phyloP scores from a whole-genome alignment of 495 filamentous ascomycete species.

The Corynascus novoguineensis region DNA sequence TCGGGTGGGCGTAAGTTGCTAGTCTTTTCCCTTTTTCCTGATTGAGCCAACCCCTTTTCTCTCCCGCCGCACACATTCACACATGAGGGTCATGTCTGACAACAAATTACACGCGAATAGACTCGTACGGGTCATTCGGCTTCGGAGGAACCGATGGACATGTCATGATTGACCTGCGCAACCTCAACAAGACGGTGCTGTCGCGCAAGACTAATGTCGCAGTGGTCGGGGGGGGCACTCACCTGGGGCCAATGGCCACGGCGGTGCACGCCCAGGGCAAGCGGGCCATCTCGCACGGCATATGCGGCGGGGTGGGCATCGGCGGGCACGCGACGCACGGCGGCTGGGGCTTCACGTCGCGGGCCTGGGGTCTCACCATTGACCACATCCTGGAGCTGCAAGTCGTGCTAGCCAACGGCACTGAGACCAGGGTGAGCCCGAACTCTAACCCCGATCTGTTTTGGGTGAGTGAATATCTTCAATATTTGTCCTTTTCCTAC shows the following conservation, averaged over 20 bases:
- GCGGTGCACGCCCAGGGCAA: conserved; percentile 46
- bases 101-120: background rate
- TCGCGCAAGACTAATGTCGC: conserved; percentile 42
- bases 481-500: background rate
- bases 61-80: background rate
- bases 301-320: conserved; percentile 55
- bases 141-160: conserved; percentile 44
- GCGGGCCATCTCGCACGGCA: conserved; percentile 59
- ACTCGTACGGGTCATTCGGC: conserved; percentile 60
- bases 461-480: conserved; percentile 35
- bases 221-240: conserved; percentile 50
- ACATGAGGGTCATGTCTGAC: background rate
- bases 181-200: conserved; percentile 28
- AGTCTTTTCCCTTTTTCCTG: background rate
- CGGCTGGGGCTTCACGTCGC: conserved; percentile 57
- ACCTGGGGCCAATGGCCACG: conserved; percentile 54
- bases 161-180: conserved; percentile 48
- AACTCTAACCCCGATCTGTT: conserved; percentile 45
- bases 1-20: conserved; percentile 50
- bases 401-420: conserved; percentile 60
- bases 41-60: background rate
- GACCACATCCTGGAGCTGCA: conserved; percentile 57
- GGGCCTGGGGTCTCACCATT: conserved; percentile 59
- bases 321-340: conserved; percentile 67
- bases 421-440: conserved; percentile 33